Conservation (phyloP, 1,139 yeast species). For the Yarrowia galli region DNA sequence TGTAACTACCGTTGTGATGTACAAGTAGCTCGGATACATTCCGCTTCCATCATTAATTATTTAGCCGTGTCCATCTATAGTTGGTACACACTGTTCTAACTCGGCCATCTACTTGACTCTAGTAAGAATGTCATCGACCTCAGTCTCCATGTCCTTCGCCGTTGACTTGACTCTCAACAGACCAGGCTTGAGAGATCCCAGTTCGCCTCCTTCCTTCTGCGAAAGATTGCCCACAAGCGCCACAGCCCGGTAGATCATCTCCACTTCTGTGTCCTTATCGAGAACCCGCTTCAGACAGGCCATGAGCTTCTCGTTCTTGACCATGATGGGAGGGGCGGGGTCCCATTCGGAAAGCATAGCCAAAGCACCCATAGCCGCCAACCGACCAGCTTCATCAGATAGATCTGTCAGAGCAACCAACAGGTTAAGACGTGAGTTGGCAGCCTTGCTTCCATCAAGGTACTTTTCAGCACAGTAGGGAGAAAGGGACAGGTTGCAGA, state of each 20-base stretch:
- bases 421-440: slow-evolving; percentile 47
- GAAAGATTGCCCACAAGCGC: slow-evolving; percentile 37
- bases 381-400: slow-evolving; percentile 50
- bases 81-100: no score
- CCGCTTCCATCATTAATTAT: neutral
- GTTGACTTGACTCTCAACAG: slow-evolving; percentile 10
- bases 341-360: slow-evolving; percentile 54
- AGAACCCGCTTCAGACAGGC: slow-evolving; percentile 43
- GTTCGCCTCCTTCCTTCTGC: neutral
- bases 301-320: slow-evolving; percentile 42
- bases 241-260: slow-evolving; percentile 43
- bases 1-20: neutral
- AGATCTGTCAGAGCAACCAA: slow-evolving; percentile 48
- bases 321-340: slow-evolving; percentile 47
- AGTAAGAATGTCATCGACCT: slow-evolving; percentile 14
- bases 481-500: slow-evolving; percentile 53
- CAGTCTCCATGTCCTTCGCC: neutral
- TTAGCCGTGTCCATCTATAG: neutral
- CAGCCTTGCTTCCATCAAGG: slow-evolving; percentile 47
- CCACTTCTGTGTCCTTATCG: slow-evolving; percentile 44
- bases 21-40: neutral
- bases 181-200: neutral
- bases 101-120: slow-evolving; percentile 2
- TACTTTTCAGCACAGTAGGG: slow-evolving; percentile 52
- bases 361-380: slow-evolving; percentile 54